Evolutionary conservation across 345 rosid genomes (phyloP).

Genomic region (Brassica incana): DNA sequence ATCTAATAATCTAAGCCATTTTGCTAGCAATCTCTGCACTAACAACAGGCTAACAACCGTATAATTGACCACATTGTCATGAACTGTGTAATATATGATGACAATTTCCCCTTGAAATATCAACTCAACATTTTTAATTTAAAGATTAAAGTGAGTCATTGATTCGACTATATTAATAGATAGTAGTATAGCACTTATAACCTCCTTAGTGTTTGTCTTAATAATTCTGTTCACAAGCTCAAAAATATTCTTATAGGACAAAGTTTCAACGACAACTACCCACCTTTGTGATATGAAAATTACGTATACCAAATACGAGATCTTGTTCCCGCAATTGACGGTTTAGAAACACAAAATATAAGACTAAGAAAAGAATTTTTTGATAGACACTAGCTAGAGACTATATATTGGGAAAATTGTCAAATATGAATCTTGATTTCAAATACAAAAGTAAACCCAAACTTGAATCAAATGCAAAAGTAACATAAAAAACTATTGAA

Average conservation of each 20-base stretch:
- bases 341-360: conserved; percentile 4
- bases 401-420: too few species aligned
- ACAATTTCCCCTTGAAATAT: background rate
- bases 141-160: background rate
- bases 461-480: too few species aligned
- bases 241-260: background rate
- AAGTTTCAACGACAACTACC: conserved; percentile 32
- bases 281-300: conserved; percentile 3
- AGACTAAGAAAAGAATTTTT: background rate
- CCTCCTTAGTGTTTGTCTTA: background rate
- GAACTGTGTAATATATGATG: conserved; percentile 23
- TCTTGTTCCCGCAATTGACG: conserved; percentile 22
- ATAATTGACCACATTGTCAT: conserved; percentile 7
- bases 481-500: too few species aligned
- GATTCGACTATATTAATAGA: conserved; percentile 2
- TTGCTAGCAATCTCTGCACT: conserved; percentile 18
- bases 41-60: background rate
- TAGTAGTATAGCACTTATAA: background rate
- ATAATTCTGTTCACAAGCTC: background rate
- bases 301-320: background rate
- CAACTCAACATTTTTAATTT: background rate
- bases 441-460: too few species aligned
- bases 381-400: too few species aligned
- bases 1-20: background rate
- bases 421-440: too few species aligned